Evolutionary conservation across 306 rosid genomes (phyloP).

Genomic region (Vigna unguiculata): DNA sequence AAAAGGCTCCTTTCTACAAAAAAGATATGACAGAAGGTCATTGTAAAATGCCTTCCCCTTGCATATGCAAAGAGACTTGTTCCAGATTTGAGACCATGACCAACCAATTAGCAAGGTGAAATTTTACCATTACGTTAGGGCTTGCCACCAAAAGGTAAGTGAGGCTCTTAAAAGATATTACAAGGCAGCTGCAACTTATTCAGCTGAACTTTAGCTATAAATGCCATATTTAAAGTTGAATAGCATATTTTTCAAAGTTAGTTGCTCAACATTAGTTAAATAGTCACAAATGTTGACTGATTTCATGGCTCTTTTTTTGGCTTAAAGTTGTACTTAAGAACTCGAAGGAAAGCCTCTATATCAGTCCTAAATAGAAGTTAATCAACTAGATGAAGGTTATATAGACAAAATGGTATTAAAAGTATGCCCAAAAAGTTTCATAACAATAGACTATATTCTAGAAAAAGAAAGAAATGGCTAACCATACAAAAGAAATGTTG

Average conservation of each 20-base stretch:
- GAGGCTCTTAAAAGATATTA: constrained; percentile 16
- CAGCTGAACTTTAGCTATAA: constrained; percentile 15
- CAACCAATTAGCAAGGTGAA: too few relatives aligned
- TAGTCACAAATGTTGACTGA: background rate
- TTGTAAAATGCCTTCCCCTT: background rate
- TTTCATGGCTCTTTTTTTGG: background rate
- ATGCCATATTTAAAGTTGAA: constrained; percentile 20
- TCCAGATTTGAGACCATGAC: too few relatives aligned
- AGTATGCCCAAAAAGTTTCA: background rate
- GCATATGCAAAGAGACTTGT: background rate
- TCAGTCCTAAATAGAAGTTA: constrained; percentile 9
- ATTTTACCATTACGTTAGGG: background rate
- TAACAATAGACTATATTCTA: background rate
- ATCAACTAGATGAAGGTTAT: background rate
- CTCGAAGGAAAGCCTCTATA: background rate
- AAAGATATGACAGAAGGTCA: background rate
- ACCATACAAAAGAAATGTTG: background rate
- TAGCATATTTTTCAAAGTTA: background rate
- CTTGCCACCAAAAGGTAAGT: background rate
- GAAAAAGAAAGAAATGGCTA: background rate
- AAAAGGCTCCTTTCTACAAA: background rate
- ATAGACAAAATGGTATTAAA: background rate
- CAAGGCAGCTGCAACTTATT: constrained; percentile 10
- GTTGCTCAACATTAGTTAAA: constrained; percentile 17
- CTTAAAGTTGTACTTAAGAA: background rate